Evolutionary conservation across 345 rosid species (phyloP).

Genomic region (Microcos paniculata): DNA sequence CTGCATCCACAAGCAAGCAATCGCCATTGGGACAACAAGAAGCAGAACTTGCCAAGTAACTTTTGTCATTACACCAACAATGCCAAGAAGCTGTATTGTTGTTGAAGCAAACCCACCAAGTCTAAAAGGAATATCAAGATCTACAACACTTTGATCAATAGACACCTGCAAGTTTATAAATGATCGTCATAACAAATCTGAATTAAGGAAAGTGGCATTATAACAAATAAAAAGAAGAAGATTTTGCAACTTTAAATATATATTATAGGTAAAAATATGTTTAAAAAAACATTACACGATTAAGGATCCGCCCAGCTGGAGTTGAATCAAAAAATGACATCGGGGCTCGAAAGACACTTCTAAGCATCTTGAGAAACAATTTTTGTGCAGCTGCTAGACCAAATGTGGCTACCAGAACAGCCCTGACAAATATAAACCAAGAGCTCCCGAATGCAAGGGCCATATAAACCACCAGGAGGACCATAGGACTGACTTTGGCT

Average conservation of each 20-base stretch:
- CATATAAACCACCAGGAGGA: constrained; percentile 83
- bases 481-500: constrained; percentile 79
- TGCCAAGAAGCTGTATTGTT: constrained; percentile 94
- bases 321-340: constrained; percentile 99
- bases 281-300: constrained; percentile 60
- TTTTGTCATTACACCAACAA: constrained; percentile 89
- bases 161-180: constrained; percentile 64
- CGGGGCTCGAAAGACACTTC: constrained; percentile 91
- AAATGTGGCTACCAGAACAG: constrained; percentile 95
- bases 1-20: constrained; percentile 99
- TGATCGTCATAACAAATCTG: constrained; percentile 9
- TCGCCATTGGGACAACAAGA: constrained; percentile 93
- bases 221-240: neutral
- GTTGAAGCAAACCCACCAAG: constrained; percentile 99
- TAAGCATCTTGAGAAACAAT: constrained; percentile 87
- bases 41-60: constrained; percentile 99
- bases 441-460: constrained; percentile 99
- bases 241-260: neutral
- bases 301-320: constrained; percentile 95
- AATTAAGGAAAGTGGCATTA: neutral
- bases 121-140: constrained; percentile 98
- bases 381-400: constrained; percentile 98
- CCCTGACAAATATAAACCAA: constrained; percentile 91
- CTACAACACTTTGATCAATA: constrained; percentile 98
- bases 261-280: neutral